Evolutionary conservation across 331 rosid species (phyloP), one percentile per base, ranked within the genome.

Genomic region (Ulmus americana): DNA sequence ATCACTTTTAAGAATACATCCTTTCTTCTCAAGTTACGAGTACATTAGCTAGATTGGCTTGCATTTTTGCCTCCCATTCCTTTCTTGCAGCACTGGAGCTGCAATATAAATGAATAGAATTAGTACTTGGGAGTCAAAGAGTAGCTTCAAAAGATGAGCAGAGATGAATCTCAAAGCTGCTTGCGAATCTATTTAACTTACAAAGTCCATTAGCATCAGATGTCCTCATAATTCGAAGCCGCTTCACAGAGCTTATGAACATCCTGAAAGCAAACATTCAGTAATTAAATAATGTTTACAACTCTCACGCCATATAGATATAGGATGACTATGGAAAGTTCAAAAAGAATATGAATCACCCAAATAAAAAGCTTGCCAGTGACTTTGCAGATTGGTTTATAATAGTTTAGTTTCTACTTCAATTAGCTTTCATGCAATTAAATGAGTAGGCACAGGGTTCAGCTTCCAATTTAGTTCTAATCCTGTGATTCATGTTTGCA

Each of bases 171-270:
- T 13, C 50, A 16, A 39, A 16, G 49, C 3, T 56, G 61, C 56
- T 13, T 45, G 65, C 28, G 59, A 46, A 57, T 72, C 59, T 72
- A 43, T 28, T 28, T 28, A 28, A 28, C 89, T 66, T 81, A 85
- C 90, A 88, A 63, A 83, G 90, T 81, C 95, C 95, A 60, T 83
- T 85, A 51, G 85, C 90, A 78, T 90, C 95, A 42, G 86, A 75
- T 46, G 85, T 81, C 77, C 85, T 87, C 95, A 94, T 94, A 55
- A 94, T 87, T 82, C 95, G 79, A 39, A 89, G 86, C 84, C 97
- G 82, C 95, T 83, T 90, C 74, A 87, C 91, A 0, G 95, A 83
- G 74, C 71, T 53, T 57, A 84, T 42, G 72, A 94, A 90, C 98
- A 94, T 90, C 77, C 98, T 94, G 95, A 69, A 74, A 11, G 71